Evolutionary conservation across 1,139 yeast species (phyloP).

Genomic region (Schwanniomyces etchellsii): DNA sequence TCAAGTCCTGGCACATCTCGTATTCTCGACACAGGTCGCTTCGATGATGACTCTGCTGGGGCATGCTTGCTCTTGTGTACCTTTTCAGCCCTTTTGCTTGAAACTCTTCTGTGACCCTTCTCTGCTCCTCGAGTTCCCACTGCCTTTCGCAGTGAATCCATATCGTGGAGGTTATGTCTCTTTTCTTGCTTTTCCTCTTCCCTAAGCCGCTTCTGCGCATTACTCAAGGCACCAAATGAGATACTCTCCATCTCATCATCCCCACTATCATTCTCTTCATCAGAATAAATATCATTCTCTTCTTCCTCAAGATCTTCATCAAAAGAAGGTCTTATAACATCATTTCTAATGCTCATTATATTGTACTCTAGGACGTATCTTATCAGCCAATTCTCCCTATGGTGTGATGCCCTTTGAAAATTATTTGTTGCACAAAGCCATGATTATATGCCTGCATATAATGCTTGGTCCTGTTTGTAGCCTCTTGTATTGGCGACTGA

Average conservation of each 20-base stretch:
- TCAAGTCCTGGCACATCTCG: slow-evolving; percentile 73
- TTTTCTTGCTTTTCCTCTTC: slow-evolving; percentile 15
- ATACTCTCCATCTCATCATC: slow-evolving; percentile 14
- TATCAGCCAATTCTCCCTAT: no score
- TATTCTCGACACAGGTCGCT: slow-evolving; percentile 62
- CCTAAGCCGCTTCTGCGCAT: slow-evolving; percentile 48
- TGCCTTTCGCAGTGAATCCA: slow-evolving; percentile 6
- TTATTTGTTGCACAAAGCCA: no score
- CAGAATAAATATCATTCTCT: slow-evolving; percentile 1
- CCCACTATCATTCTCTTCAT: slow-evolving; percentile 4
- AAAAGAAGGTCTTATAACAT: slow-evolving; percentile 8
- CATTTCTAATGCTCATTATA: background rate
- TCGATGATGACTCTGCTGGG: slow-evolving; percentile 69
- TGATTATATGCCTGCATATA: no score
- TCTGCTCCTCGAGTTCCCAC: slow-evolving; percentile 2
- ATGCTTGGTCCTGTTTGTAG: no score
- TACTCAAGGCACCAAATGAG: slow-evolving; percentile 56
- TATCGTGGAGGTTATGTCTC: slow-evolving; percentile 7
- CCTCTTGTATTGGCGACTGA: no score
- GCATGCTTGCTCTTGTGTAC: slow-evolving; percentile 58
- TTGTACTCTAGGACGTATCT: no score
- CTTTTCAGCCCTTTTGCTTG: slow-evolving; percentile 10
- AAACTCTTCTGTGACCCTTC: background rate
- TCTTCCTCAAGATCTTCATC: slow-evolving; percentile 5
- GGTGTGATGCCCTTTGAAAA: no score